Conservation (phyloP, 306 rosid genomes). For the Purshia tridentata region DNA sequence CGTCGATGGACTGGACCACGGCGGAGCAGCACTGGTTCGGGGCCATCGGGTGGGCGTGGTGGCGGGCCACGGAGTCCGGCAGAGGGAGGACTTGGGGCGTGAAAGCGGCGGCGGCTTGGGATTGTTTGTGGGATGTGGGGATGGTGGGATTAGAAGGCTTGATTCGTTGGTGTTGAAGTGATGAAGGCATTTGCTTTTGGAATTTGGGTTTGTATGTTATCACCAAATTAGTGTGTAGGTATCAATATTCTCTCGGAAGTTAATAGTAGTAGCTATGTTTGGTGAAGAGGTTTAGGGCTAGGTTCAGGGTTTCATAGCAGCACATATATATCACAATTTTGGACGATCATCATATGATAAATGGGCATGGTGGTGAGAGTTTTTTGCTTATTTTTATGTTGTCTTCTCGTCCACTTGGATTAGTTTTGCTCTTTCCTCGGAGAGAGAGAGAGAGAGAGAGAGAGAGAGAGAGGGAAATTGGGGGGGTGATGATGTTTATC, state of each 20-base stretch:
- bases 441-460: slow-evolving; percentile 21
- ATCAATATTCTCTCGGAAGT: too few relatives aligned
- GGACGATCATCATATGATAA: neutral
- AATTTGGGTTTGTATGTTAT: too few relatives aligned
- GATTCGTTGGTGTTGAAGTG: slow-evolving; percentile 65
- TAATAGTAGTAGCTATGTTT: neutral
- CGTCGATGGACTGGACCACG: slow-evolving; percentile 67
- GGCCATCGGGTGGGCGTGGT: slow-evolving; percentile 53
- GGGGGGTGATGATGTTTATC: slow-evolving; percentile 29
- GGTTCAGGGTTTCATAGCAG: neutral
- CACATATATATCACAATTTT: slow-evolving; percentile 1
- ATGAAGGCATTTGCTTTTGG: slow-evolving; percentile 54
- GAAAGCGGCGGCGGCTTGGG: neutral
- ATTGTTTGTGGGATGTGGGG: neutral
- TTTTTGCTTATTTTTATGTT: neutral
- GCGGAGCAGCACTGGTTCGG: slow-evolving; percentile 73
- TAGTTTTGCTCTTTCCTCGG: slow-evolving; percentile 27
- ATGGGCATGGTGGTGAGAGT: too few relatives aligned
- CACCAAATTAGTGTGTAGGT: too few relatives aligned
- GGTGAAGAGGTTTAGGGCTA: neutral
- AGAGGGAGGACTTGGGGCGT: slow-evolving; percentile 14
- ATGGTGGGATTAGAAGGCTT: slow-evolving; percentile 34
- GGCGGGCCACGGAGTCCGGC: slow-evolving; percentile 44
- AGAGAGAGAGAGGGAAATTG: slow-evolving; percentile 13
- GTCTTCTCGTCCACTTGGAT: slow-evolving; percentile 41